Percentiles rank a stretch among this genome's conserved stretches.
Evolutionary conservation across 352 stramenopile genomes (phyloP).

Genomic region (Albugo laibachii): DNA sequence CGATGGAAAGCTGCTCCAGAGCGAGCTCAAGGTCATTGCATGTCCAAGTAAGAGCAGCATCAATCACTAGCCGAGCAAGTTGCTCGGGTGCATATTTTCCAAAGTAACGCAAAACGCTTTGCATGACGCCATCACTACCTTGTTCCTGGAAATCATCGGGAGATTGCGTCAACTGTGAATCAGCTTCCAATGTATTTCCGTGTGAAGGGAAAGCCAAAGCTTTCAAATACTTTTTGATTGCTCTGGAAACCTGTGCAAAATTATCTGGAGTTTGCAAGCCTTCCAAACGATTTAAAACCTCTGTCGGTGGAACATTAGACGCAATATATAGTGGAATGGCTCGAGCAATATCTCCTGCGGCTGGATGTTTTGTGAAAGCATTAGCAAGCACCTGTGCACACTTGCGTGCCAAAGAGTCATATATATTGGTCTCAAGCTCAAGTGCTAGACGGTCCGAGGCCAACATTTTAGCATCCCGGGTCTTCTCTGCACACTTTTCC

Average conservation of each 20-base stretch:
- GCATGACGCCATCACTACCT: slow-evolving; percentile 21
- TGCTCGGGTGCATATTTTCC: slow-evolving; percentile 53
- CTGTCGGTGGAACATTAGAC: slow-evolving; percentile 31
- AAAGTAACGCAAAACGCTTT: slow-evolving; percentile 46
- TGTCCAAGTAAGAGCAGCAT: slow-evolving; percentile 50
- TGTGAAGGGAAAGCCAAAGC: slow-evolving; percentile 45
- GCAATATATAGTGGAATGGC: slow-evolving; percentile 41
- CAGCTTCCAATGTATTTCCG: background rate
- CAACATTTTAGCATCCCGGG: background rate
- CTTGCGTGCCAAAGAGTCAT: slow-evolving; percentile 44
- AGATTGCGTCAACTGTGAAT: background rate
- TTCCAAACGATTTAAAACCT: slow-evolving; percentile 36
- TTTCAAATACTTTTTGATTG: slow-evolving; percentile 49
- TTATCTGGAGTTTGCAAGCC: slow-evolving; percentile 20
- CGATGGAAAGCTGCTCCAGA: slow-evolving; percentile 28
- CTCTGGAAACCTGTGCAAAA: slow-evolving; percentile 26
- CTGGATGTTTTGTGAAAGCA: slow-evolving; percentile 26
- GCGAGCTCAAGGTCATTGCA: slow-evolving; percentile 47
- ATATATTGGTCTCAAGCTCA: slow-evolving; percentile 51
- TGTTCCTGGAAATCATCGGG: no score
- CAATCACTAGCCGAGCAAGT: slow-evolving; percentile 42
- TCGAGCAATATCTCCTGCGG: slow-evolving; percentile 38
- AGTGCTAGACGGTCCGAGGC: slow-evolving; percentile 14
- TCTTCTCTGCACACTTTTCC: background rate
- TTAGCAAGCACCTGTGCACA: slow-evolving; percentile 38